phyloP scores from a whole-genome alignment of 2,329 filamentous ascomycete species.

The Fusarium pseudocircinatum region DNA sequence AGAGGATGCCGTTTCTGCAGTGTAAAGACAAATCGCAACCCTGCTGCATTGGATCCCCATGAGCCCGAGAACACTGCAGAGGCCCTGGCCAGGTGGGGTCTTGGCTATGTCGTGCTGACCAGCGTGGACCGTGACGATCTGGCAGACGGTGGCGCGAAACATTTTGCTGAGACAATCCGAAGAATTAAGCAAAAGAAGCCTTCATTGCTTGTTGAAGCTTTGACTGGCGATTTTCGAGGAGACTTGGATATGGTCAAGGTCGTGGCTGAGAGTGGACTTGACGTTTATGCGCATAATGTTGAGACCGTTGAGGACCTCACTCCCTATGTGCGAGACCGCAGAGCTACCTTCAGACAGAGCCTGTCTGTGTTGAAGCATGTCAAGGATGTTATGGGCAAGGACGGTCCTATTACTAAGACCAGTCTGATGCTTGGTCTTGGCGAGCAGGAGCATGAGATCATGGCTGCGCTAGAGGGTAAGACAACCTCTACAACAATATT shows the following conservation, averaged over 20 bases:
- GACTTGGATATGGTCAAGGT: slow-evolving; percentile 86
- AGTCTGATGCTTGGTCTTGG: slow-evolving; percentile 96
- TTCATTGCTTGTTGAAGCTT: slow-evolving; percentile 79
- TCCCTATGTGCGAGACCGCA: slow-evolving; percentile 86
- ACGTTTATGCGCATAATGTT: slow-evolving; percentile 97
- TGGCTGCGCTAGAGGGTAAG: slow-evolving; percentile 76
- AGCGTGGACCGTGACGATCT: slow-evolving; percentile 94
- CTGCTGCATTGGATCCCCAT: slow-evolving; percentile 87
- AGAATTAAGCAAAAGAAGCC: slow-evolving; percentile 90
- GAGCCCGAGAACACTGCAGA: slow-evolving; percentile 98
- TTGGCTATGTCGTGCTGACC: slow-evolving; percentile 96
- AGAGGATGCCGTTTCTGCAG: slow-evolving; percentile 96
- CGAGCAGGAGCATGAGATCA: slow-evolving; percentile 88
- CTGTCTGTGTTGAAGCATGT: slow-evolving; percentile 81
- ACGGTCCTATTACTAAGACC: slow-evolving; percentile 94
- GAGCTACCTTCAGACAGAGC: slow-evolving; percentile 89
- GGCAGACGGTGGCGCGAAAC: slow-evolving; percentile 83
- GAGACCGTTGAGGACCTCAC: slow-evolving; percentile 94
- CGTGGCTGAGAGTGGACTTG: slow-evolving; percentile 87
- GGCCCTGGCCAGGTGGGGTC: slow-evolving; percentile 88
- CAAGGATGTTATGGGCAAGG: slow-evolving; percentile 75
- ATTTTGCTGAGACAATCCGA: slow-evolving; percentile 93
- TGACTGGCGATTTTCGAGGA: slow-evolving; percentile 89
- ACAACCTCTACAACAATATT: background rate
- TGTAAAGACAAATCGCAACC: slow-evolving; percentile 85